Base-by-base conservation (phyloP, 495 filamentous ascomycete species). In the Neurospora sp. region DNA sequence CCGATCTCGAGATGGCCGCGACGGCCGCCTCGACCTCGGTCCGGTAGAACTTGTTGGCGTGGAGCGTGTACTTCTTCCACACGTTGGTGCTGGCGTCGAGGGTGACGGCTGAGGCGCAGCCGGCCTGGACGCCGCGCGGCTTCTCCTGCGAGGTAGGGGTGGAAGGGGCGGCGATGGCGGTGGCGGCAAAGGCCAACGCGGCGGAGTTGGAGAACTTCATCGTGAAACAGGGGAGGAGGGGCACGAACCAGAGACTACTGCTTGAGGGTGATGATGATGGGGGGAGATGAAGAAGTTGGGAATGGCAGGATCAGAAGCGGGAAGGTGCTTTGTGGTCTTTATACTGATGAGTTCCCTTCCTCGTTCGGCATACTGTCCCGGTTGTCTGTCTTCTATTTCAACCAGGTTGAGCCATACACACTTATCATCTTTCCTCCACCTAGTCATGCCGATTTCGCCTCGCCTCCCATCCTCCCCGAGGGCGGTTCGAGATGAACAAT, bases 31-130 rank as follows among this genome's bases (percentile, higher is more conserved):
- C 75, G 73, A 91, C 82, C 81, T 90, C 86, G 35, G 74, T 71
- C 68, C 85, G 83, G 83, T 87, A 90, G 82, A 85, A 87, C 71
- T 76, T 81, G 85, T 89, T 89, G 79, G 87, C 79, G 79, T 88
- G 86, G 65, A 88, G 83, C 71, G 77, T 86, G 80, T 87, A 85
- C 70, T 82, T 81, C 73, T 79, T 75, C 78, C 83, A 89, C 44
- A 87, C 82, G 81, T 90, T 90, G 80, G 84, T 82, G 74, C 75
- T 83, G 75, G 84, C 78, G 70, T 86, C 82, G 75, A 88, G 81
- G 59, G 77, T 85, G 76, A 88, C 87, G 48, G 86, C 81, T 39
- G 83, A 83, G 8, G 81, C 61, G 79, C 86, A 88, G 70, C 79
- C 83, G 9, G 79, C 80, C 38, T 80, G 75, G 53, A 77, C 76